Conservation (phyloP, 305 asterid genomes). For the Nicotiana rustica region DNA sequence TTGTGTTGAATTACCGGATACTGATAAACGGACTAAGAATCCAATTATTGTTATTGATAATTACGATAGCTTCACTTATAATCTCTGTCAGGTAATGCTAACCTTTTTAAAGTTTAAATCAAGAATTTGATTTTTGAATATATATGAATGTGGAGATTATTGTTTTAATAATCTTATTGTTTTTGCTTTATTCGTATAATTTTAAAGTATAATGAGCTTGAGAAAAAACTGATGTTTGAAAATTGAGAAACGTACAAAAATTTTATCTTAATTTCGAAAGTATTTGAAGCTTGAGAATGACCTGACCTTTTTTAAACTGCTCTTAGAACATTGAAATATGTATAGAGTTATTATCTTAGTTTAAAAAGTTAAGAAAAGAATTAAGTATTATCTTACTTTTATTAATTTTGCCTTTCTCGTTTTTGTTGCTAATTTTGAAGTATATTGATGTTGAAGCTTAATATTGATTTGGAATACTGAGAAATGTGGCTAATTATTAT, state of each 20-base stretch:
- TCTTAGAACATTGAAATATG: not conserved
- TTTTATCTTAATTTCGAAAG: not conserved
- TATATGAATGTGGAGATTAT: not conserved
- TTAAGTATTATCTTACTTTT: not conserved
- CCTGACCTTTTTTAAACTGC: not conserved
- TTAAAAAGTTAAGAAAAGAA: not conserved
- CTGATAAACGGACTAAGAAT: conserved; percentile 18
- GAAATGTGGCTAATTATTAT: not conserved
- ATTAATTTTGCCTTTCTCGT: not conserved
- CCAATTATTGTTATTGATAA: conserved; percentile 87
- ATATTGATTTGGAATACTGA: not conserved
- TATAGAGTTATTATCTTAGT: not conserved
- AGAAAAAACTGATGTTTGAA: not conserved
- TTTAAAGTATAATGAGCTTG: not conserved
- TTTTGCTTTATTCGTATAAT: not conserved
- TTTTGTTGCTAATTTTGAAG: not conserved
- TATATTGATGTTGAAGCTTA: not conserved
- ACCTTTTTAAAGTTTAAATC: not conserved
- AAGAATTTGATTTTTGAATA: not conserved
- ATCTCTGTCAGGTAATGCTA: conserved; percentile 85
- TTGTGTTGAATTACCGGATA: conserved; percentile 14
- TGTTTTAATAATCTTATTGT: not conserved
- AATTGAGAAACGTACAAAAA: conserved; percentile 1
- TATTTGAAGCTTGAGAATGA: not conserved
- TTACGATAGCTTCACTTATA: conserved; percentile 96